Evolutionary conservation across 169 alveolate species (phyloP), one percentile per base, ranked within the genome.

Genomic region (Plasmodium inui): DNA sequence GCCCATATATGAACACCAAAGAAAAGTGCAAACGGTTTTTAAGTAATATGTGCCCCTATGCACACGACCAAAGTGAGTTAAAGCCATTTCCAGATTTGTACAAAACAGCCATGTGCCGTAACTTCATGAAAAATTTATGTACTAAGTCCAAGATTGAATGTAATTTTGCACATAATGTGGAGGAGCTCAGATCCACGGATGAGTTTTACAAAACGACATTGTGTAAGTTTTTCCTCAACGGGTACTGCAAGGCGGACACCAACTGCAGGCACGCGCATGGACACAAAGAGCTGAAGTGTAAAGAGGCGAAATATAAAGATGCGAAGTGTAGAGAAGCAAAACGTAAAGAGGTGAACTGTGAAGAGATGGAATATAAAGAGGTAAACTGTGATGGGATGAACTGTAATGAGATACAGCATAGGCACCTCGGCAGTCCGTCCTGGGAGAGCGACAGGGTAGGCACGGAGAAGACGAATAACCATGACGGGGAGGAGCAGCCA

Each of bases 231-330:
- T 91, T 74, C 39, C 91, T 91, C 37, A 91, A 91, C 61, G 95
- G 95, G 22, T 91, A 91, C 57, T 91, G 95, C 37, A 91, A 91
- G 44, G 95, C 95, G 17, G 95, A 91, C 32, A 78, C 72, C 26
- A 91, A 91, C 76, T 91, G 95, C 57, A 74, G 95, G 30, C 95
- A 91, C 73, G 95, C 95, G 12, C 95, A 91, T 91, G 95, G 95
- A 17, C 82, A 80, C 10, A 91, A 91, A 26, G 95, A 91, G 70
- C 67, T 91, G 76, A 91, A 91, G 76, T 46, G 61, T 50, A 50
- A 50, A 3, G 61, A 50, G 61, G 61, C 61, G n/a, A 50, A 50
- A 26, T 2, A 26, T 17, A 50, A 3, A 7, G 61, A 50, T 0
- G 61, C 26, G 9, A 50, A 50, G 8, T 1, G 61, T 50, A 50